These are phyloP conservation scores for Boletales sp. DNA, from an alignment of 768 basidiomycete genomes.

Conservation along the genomic window DNA sequence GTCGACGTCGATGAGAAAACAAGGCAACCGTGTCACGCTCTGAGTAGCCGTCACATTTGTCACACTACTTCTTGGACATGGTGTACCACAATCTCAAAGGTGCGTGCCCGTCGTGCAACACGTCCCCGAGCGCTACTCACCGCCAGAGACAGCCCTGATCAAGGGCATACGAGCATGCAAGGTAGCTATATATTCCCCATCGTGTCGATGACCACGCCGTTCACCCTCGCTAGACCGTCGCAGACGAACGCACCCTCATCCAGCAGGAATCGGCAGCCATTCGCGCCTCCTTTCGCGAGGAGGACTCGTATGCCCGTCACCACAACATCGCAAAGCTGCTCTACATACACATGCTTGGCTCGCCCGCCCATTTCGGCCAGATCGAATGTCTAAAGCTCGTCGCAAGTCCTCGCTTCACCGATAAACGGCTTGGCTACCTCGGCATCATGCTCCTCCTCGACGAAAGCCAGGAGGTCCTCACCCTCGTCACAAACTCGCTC, in stretches of 20 bases:
- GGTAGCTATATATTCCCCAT: conserved; percentile 40
- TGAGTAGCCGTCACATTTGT: conserved; percentile 19
- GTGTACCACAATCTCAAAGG: conserved; percentile 88
- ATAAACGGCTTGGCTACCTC: conserved; percentile 94
- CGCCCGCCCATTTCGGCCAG: conserved; percentile 98
- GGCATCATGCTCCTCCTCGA: conserved; percentile 98
- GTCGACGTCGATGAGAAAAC: conserved; percentile 19
- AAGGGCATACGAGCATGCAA: conserved; percentile 98
- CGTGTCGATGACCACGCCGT: conserved; percentile 9
- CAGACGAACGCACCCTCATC: conserved; percentile 95
- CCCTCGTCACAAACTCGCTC: conserved; percentile 94
- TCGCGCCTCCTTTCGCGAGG: conserved; percentile 94
- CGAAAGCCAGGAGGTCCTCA: conserved; percentile 97
- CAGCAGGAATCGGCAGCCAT: conserved; percentile 98
- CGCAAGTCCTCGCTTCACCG: conserved; percentile 90
- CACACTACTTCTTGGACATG: conserved; percentile 42
- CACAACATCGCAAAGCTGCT: conserved; percentile 97
- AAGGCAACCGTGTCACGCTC: conserved; percentile 15
- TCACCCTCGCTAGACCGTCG: conserved; percentile 70
- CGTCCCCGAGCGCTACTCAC: conserved; percentile 16
- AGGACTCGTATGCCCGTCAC: conserved; percentile 92
- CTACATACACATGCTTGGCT: conserved; percentile 99
- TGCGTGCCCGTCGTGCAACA: conserved; percentile 24
- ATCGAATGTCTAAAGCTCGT: conserved; percentile 96
- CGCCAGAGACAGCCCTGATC: conserved; percentile 70